Evolutionary conservation across 345 rosid species (phyloP).

Genomic region (Salix purpurea): DNA sequence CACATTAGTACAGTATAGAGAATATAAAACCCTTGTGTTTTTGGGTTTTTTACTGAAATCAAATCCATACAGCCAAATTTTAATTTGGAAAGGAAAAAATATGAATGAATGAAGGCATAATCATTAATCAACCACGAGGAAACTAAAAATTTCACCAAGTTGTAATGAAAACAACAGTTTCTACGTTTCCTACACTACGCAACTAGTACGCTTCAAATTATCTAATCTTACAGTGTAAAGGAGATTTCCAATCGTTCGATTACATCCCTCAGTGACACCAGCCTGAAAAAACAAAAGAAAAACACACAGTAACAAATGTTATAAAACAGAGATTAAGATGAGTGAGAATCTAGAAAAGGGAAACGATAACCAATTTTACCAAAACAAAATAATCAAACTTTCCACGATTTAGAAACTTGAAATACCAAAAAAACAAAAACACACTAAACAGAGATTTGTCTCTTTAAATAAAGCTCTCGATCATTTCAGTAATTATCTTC

Average conservation of each 20-base stretch:
- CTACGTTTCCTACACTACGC: background rate
- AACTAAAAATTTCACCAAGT: background rate
- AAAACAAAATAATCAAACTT: background rate
- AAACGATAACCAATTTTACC: background rate
- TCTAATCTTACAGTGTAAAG: conserved; percentile 59
- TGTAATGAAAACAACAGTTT: background rate
- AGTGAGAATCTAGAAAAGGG: background rate
- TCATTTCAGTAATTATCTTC: background rate
- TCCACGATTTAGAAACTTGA: background rate
- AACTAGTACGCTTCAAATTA: background rate
- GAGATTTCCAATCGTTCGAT: conserved; percentile 69
- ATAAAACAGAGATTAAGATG: background rate
- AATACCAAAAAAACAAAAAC: background rate
- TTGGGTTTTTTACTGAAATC: background rate
- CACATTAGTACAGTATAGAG: background rate
- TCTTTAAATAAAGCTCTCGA: background rate
- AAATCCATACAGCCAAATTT: background rate
- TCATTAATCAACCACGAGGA: background rate
- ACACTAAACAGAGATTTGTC: background rate
- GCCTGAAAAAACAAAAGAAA: conserved; percentile 47
- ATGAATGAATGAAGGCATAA: background rate
- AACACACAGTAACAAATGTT: background rate
- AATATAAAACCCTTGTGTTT: background rate
- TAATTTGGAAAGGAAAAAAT: background rate
- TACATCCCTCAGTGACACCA: conserved; percentile 75